Base-by-base conservation (phyloP, 176 grass and related monocot genomes). In the Chloris gayana region DNA sequence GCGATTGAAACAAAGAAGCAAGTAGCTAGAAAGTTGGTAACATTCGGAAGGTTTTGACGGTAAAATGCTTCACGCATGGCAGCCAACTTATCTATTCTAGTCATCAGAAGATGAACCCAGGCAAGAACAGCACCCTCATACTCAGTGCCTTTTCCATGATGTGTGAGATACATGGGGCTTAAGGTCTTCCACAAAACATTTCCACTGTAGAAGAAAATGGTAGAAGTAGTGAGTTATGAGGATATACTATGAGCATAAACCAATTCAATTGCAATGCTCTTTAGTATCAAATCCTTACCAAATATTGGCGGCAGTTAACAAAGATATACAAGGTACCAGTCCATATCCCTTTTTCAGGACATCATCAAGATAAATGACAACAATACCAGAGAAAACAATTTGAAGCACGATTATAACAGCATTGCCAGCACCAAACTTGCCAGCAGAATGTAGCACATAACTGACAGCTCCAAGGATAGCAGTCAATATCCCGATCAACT, bases 51-150 rank as follows among this genome's bases (percentile, higher is more conserved):
- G n/a, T 74, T 82, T 70, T 65, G 34, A 63, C 69, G 69, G 26
- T 19, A 63, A 73, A 82, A 82, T 41, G 80, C 80, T 73, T 73
- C 50, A 49, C 22, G 42, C 29, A 83, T 19, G 46, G 80, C 80
- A 63, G 42, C 26, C 7, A 83, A 19, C 73, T 53, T 74, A 27
- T 66, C 80, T 15, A 29, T 72, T 73, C 57, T 71, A 51, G 80
- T 82, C 7, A 74, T 74, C 69, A 82, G 25, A 62, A 63, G 35
- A 47, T 74, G 80, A 45, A 66, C 38, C 80, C 26, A 73, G 31
- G 80, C 80, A 83, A 73, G 29, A 49, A 64, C 56, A 42, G 69
- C 80, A 50, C 80, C 80, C 70, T 83, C 80, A 73, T 53, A 83
- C 50, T 82, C 69, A 11, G 2, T 9, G 42, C 57, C 41, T 17